phyloP scores from a whole-genome alignment of 2,329 filamentous ascomycete genomes.

The Cladosporium sp. region DNA sequence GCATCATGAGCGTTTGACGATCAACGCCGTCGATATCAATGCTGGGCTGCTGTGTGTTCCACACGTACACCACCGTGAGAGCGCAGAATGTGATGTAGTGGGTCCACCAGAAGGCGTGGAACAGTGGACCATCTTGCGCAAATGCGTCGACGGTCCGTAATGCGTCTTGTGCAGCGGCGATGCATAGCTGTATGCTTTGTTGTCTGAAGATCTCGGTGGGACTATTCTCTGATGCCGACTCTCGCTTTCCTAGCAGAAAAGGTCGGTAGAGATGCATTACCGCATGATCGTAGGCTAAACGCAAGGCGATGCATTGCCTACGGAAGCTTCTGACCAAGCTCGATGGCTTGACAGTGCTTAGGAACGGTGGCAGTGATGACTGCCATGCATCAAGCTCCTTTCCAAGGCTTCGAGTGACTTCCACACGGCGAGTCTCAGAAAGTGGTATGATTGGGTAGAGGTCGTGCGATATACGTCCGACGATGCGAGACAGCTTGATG shows the following conservation, averaged over 20 bases:
- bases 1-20: slow-evolving; percentile 32
- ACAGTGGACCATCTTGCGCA: slow-evolving; percentile 35
- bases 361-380: slow-evolving; percentile 38
- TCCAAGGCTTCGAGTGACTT: slow-evolving; percentile 37
- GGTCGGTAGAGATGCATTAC: slow-evolving; percentile 35
- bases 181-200: slow-evolving; percentile 14
- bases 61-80: slow-evolving; percentile 46
- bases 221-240: neutral
- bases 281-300: slow-evolving; percentile 32
- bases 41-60: slow-evolving; percentile 38
- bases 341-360: slow-evolving; percentile 39
- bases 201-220: neutral
- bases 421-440: slow-evolving; percentile 34
- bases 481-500: slow-evolving; percentile 36
- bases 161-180: slow-evolving; percentile 11
- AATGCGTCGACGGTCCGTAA: slow-evolving; percentile 35
- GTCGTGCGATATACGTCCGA: slow-evolving; percentile 28
- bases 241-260: slow-evolving; percentile 20
- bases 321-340: slow-evolving; percentile 45
- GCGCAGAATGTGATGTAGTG: slow-evolving; percentile 50
- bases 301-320: slow-evolving; percentile 30
- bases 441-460: slow-evolving; percentile 32
- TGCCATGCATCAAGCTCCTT: slow-evolving; percentile 34
- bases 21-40: slow-evolving; percentile 10
- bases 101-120: slow-evolving; percentile 47